These are phyloP conservation scores for Gonapodya sp. DNA, from an alignment of 192 early-diverging fungal genomes.

Conservation along the genomic window DNA sequence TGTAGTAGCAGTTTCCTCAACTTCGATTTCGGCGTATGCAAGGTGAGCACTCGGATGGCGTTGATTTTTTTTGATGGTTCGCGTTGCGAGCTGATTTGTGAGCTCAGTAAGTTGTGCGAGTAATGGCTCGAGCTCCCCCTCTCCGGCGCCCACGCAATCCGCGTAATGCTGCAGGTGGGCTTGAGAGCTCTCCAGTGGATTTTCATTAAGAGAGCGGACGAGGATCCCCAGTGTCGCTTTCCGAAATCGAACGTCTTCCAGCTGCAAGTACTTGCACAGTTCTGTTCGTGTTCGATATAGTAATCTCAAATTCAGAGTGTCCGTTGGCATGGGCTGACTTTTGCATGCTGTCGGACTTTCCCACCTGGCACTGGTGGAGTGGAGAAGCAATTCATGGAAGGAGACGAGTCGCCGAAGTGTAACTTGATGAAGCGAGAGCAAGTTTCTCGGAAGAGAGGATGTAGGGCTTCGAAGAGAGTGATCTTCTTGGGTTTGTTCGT, in stretches of 20 bases:
- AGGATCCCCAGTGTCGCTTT: not conserved
- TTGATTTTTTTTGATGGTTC: too few relatives aligned
- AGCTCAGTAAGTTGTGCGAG: too few relatives aligned
- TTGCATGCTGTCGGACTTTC: too few relatives aligned
- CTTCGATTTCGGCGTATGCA: too few relatives aligned
- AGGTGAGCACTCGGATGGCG: too few relatives aligned
- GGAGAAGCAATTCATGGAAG: not conserved
- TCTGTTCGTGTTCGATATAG: not conserved
- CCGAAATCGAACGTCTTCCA: not conserved
- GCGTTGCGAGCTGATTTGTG: too few relatives aligned
- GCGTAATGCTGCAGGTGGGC: too few relatives aligned
- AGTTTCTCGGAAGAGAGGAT: not conserved
- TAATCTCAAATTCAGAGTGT: not conserved
- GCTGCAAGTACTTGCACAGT: not conserved
- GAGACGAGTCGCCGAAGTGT: not conserved
- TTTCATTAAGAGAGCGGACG: not conserved
- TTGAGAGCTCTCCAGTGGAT: not conserved
- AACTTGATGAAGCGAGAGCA: not conserved
- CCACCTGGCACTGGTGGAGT: not conserved
- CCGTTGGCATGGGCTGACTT: not conserved
- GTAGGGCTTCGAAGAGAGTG: too few relatives aligned
- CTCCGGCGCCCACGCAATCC: too few relatives aligned
- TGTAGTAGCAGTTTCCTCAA: too few relatives aligned
- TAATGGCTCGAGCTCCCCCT: too few relatives aligned
- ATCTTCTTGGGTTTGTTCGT: not conserved